Base-by-base conservation (phyloP, 2,329 filamentous ascomycete genomes). In the Phyllosticta ampelicida region DNA sequence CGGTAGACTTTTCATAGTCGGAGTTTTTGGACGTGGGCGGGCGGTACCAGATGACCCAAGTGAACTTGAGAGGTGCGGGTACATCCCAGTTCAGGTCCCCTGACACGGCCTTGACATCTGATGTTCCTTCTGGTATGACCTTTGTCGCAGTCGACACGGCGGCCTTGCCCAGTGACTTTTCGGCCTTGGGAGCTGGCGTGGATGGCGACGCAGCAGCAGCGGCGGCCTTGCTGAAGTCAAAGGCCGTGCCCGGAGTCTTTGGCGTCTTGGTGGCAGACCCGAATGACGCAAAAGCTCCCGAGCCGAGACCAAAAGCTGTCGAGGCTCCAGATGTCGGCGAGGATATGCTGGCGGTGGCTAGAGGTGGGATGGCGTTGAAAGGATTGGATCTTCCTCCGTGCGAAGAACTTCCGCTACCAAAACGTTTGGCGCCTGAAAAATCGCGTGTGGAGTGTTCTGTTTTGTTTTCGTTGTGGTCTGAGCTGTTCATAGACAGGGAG, bases 1-100 rank as follows among this genome's bases (percentile, higher is more conserved):
- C 87, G 61, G 95, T 85, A 6, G 92, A 97, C 75, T 97, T 96
- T 73, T 99, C 94, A 73, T 99, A 99, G 73, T 97, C 92, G 68
- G 94, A 92, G 63, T 92, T 94, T 77, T 99, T 99, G 64, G 90
- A 91, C 66, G 95, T 96, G 54, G 94, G 94, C 48, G 94, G 94
- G 60, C 94, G 84, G 75, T 95, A 99, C 90, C 94, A 97, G 71
- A 97, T 90, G 30, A 95, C 86, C 94, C 94, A 99, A 62, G 85
- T 86, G 72, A 90, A 86, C 74, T 88, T 90, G 66, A 97, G 79
- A 61, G 82, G 80, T 71, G 71, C 75, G 2, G 70, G 64, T n/a
- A 63, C 64, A 54, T 58, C 73, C 71, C 48, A 77, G 71, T 48
- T 75, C 70, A 52, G 75, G 70, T 52, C 63, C 16, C 67, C 67